These are phyloP conservation scores for Grammothele lineata DNA, from an alignment of 768 basidiomycete species.

Conservation along the genomic window DNA sequence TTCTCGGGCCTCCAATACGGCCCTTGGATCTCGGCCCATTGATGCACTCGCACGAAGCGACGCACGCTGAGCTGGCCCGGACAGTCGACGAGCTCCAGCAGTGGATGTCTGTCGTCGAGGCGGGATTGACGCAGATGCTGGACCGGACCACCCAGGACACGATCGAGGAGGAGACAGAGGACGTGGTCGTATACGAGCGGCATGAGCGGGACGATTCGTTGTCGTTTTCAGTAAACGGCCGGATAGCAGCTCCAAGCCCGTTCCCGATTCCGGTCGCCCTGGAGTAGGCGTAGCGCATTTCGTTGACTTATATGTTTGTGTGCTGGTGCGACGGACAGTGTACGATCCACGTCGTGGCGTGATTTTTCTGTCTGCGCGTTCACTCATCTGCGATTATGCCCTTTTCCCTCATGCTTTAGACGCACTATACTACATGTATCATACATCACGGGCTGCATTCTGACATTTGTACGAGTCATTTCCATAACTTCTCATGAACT, in stretches of 20 bases:
- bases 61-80: conserved; percentile 64
- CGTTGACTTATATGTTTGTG: too few species aligned
- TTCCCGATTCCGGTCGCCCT: conserved; percentile 9
- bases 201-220: not conserved
- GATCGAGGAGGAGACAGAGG: conserved; percentile 54
- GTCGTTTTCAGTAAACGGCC: conserved; percentile 1
- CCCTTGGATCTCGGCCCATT: conserved; percentile 67
- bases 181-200: conserved; percentile 8
- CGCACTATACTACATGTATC: too few species aligned
- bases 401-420: too few species aligned
- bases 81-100: conserved; percentile 71
- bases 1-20: conserved; percentile 43
- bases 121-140: conserved; percentile 64
- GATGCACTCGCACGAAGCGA: conserved; percentile 50
- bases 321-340: too few species aligned
- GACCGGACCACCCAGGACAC: conserved; percentile 46
- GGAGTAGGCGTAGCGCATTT: conserved; percentile 10
- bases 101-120: conserved; percentile 75
- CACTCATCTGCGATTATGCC: too few species aligned
- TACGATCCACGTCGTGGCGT: too few species aligned
- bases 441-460: not conserved
- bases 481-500: too few species aligned
- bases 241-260: conserved; percentile 7
- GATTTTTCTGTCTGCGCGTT: too few species aligned
- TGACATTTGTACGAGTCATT: too few species aligned